Base-by-base conservation (phyloP, 108 stramenopile species). In the Skeletonema grethae region DNA sequence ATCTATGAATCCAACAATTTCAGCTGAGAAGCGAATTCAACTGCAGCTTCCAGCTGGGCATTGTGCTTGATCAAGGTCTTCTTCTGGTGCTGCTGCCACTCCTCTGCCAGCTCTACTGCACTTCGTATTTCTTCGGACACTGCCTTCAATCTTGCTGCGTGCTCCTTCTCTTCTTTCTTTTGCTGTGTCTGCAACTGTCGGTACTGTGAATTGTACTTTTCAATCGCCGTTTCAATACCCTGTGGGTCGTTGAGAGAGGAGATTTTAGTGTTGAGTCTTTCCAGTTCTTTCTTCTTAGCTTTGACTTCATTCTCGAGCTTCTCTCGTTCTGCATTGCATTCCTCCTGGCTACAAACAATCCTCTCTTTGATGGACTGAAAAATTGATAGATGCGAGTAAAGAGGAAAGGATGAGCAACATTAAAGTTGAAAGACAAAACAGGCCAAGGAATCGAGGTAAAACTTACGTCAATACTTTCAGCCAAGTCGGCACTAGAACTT, bases 191-290 rank as follows among this genome's bases (percentile, higher is more conserved):
- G 81, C 15, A 96, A 73, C 39, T 88, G 81, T 15, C 82, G 50
- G 67, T 82, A 86, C 56, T 87, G 85, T 3, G 80, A 80, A 36
- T 90, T 70, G 58, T 61, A 78, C 16, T 72, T 70, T 18, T 82
- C 78, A 63, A 96, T 84, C 8, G 87, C 83, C 36, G 87, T 84
- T 72, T 93, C 90, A 9, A 91, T 73, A 29, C 85, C 82, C 20
- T 86, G 72, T 15, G 92, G 95, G 71, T 93, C 90, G 24, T 88
- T 85, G 56, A 92, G 84, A 36, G 90, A 77, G 12, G 78, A 78
- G 11, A 92, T 88, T 68, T 85, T 90, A 5, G 68, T 61, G 46
- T 90, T 83, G 67, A 91, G 69, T 16, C 80, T 67, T 46, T 88
- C 85, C 7, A 82, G 79, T 79, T 96, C 89, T 24, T 83, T 43